Conservation (phyloP, 73 alveolate genomes). For the Symbiodinium pilosum region DNA sequence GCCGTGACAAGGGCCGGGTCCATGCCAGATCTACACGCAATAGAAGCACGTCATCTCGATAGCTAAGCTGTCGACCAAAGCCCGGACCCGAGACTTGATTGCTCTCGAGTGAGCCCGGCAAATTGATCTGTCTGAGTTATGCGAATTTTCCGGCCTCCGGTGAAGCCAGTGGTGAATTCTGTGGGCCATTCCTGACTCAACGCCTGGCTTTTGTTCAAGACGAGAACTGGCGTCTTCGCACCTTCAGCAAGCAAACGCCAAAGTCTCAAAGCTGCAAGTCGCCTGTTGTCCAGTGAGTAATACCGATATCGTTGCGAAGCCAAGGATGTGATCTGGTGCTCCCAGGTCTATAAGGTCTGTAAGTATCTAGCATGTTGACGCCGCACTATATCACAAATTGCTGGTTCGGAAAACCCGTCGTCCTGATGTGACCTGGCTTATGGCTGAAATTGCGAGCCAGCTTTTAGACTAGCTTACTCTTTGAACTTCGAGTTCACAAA, state of each 20-base stretch:
- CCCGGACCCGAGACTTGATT: slow-evolving; percentile 12
- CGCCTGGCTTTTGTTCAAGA: slow-evolving; percentile 32
- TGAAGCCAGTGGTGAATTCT: slow-evolving; percentile 42
- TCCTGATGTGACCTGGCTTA: too few relatives aligned
- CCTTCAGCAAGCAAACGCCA: slow-evolving; percentile 25
- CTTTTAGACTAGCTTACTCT: too few relatives aligned
- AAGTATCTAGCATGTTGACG: background rate
- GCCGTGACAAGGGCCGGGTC: too few relatives aligned
- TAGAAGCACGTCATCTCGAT: background rate
- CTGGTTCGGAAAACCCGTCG: too few relatives aligned
- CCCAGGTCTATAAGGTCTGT: slow-evolving; percentile 34
- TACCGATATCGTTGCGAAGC: slow-evolving; percentile 70
- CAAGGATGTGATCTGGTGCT: slow-evolving; percentile 24
- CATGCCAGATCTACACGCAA: too few relatives aligned
- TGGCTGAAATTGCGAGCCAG: too few relatives aligned
- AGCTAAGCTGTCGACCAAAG: background rate
- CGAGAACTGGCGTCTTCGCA: slow-evolving; percentile 36
- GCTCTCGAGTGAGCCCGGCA: slow-evolving; percentile 65
- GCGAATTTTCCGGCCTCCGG: slow-evolving; percentile 77
- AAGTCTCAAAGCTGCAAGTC: slow-evolving; percentile 78
- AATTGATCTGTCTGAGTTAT: slow-evolving; percentile 34
- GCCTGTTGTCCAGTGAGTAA: slow-evolving; percentile 77
- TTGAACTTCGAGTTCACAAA: too few relatives aligned
- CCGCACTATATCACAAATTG: too few relatives aligned
- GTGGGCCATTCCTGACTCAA: slow-evolving; percentile 11